Conservation (phyloP, 2,329 filamentous ascomycete species). For the Zasmidium citrigriseum region DNA sequence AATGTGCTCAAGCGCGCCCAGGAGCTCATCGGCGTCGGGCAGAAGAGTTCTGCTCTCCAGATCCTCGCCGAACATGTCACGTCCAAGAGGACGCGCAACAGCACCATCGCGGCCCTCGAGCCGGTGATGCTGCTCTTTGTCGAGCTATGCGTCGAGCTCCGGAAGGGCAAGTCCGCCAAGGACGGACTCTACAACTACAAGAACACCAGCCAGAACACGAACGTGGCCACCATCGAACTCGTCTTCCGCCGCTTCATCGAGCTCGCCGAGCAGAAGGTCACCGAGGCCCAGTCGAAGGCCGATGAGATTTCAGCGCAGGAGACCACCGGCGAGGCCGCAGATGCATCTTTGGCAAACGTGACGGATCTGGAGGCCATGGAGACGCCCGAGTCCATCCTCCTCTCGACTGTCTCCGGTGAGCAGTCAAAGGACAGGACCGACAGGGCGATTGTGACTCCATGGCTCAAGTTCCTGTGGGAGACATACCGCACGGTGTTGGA, state of each 20-base stretch:
- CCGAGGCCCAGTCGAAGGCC: conserved; percentile 91
- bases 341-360: conserved; percentile 70
- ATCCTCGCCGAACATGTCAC: conserved; percentile 99
- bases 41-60: conserved; percentile 86
- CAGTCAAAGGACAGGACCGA: conserved; percentile 97
- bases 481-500: conserved; percentile 98
- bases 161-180: conserved; percentile 98
- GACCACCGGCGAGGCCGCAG: conserved; percentile 75
- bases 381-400: conserved; percentile 95
- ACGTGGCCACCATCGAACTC: conserved; percentile 95
- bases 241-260: conserved; percentile 98
- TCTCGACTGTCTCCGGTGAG: conserved; percentile 96
- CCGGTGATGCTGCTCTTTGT: conserved; percentile 98
- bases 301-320: conserved; percentile 85
- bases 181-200: conserved; percentile 99
- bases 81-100: conserved; percentile 96
- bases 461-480: conserved; percentile 99
- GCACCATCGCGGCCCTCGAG: conserved; percentile 92
- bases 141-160: conserved; percentile 92
- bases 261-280: conserved; percentile 93
- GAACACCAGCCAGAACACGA: conserved; percentile 99
- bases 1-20: conserved; percentile 98
- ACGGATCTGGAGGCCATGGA: conserved; percentile 97
- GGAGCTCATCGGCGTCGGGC: conserved; percentile 97
- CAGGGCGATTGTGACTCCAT: conserved; percentile 95